A percentile compares a stretch with the other conserved stretches of the same genome.
These are phyloP conservation scores for Blastomyces silverae DNA, from an alignment of 2,329 filamentous ascomycete genomes.

Conservation along the genomic window DNA sequence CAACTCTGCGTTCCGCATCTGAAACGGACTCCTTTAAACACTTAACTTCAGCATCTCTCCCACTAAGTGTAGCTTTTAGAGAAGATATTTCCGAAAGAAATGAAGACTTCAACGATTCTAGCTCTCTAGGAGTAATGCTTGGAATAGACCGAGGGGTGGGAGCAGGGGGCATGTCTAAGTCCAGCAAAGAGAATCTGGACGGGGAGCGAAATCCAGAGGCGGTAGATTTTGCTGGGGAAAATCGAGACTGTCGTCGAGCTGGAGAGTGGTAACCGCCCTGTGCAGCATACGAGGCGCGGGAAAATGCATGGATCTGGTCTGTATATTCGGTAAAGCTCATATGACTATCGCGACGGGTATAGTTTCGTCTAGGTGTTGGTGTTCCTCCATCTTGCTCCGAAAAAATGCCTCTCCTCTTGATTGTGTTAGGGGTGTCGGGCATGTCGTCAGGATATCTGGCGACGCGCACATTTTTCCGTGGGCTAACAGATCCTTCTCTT, in stretches of 20 bases:
- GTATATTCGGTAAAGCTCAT: slow-evolving; percentile 86
- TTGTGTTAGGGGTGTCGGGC: slow-evolving; percentile 44
- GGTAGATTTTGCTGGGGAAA: slow-evolving; percentile 41
- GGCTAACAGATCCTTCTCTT: slow-evolving; percentile 39
- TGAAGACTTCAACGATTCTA: slow-evolving; percentile 84
- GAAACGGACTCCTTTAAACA: slow-evolving; percentile 80
- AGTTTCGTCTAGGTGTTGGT: slow-evolving; percentile 47
- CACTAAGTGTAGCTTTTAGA: slow-evolving; percentile 83
- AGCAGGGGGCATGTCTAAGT: slow-evolving; percentile 89
- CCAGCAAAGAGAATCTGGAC: slow-evolving; percentile 63
- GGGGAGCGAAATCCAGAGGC: slow-evolving; percentile 34
- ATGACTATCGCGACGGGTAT: slow-evolving; percentile 49
- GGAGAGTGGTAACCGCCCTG: slow-evolving; percentile 34
- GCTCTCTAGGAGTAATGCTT: slow-evolving; percentile 80
- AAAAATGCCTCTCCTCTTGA: slow-evolving; percentile 30
- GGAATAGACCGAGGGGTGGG: slow-evolving; percentile 89
- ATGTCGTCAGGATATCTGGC: slow-evolving; percentile 22
- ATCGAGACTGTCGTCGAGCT: slow-evolving; percentile 29
- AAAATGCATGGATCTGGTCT: slow-evolving; percentile 60
- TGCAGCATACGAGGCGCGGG: slow-evolving; percentile 42
- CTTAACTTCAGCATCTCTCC: slow-evolving; percentile 84
- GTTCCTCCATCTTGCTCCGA: slow-evolving; percentile 33
- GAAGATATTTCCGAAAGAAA: slow-evolving; percentile 91
- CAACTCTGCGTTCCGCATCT: slow-evolving; percentile 87
- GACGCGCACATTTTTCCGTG: slow-evolving; percentile 33